phyloP scores from a whole-genome alignment of 192 early-diverging fungal genomes.

The Gaertneriomyces sp. region DNA sequence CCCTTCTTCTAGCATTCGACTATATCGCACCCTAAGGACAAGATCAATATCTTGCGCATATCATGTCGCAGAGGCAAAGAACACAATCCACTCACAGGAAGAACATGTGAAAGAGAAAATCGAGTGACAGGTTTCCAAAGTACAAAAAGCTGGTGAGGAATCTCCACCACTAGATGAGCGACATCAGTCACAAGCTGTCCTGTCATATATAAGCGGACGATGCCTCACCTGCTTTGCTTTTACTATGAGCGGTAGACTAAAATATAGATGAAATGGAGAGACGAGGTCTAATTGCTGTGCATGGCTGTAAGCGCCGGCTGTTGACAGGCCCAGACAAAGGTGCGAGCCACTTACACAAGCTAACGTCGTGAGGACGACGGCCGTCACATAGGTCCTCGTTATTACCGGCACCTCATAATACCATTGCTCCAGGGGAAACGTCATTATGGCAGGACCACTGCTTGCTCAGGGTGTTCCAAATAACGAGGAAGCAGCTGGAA shows the following conservation, averaged over 20 bases:
- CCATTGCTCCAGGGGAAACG: slow-evolving; percentile 75
- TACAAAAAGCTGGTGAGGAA: slow-evolving; percentile 90
- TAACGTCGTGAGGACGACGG: slow-evolving; percentile 68
- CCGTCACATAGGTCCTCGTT: slow-evolving; percentile 84
- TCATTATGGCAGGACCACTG: slow-evolving; percentile 28
- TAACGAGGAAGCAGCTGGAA: no score
- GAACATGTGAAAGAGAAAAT: slow-evolving; percentile 92
- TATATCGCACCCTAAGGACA: slow-evolving; percentile 68
- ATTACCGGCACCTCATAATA: slow-evolving; percentile 83
- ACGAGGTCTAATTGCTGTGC: slow-evolving; percentile 79
- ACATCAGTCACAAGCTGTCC: slow-evolving; percentile 2
- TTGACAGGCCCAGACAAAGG: background rate
- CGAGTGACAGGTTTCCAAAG: slow-evolving; percentile 84
- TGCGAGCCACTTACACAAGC: slow-evolving; percentile 59
- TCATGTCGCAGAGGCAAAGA: background rate
- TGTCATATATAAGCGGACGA: background rate
- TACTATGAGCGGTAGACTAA: slow-evolving; percentile 70
- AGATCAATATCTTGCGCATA: background rate
- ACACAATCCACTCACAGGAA: slow-evolving; percentile 5
- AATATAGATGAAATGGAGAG: slow-evolving; percentile 75
- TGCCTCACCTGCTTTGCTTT: slow-evolving; percentile 60
- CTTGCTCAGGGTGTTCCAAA: no score
- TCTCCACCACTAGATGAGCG: slow-evolving; percentile 80
- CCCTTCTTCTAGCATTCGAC: slow-evolving; percentile 89
- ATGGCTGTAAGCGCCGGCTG: background rate